Evolutionary conservation across 371 early-diverging fungal species (phyloP).

Genomic region (Syncephalastrum contaminatum): DNA sequence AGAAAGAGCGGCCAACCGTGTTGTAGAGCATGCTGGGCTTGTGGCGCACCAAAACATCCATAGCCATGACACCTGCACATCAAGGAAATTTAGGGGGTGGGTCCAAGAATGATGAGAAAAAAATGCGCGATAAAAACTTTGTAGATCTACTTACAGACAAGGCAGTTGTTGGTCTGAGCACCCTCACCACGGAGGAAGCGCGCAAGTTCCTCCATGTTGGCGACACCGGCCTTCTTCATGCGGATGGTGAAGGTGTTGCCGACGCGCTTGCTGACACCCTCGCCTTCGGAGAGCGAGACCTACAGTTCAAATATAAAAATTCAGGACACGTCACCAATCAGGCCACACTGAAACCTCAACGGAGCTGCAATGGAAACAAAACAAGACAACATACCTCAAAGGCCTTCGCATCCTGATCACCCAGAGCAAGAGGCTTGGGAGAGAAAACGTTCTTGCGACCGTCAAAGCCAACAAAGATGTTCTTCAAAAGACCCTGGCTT

Average conservation of each 20-base stretch:
- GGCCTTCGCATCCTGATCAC: conserved; percentile 28
- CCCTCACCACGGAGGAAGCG: conserved; percentile 48
- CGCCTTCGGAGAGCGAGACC: conserved; percentile 42
- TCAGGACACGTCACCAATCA: background rate
- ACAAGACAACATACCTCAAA: conserved; percentile 38
- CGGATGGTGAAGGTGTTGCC: conserved; percentile 44
- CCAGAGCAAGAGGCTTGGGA: conserved; percentile 32
- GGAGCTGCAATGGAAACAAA: background rate
- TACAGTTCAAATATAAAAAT: conserved; percentile 12
- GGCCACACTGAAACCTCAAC: no score
- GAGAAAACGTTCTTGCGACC: conserved; percentile 52
- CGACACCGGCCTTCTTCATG: conserved; percentile 57
- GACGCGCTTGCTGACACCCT: conserved; percentile 19
- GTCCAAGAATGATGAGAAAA: background rate
- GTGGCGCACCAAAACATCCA: conserved; percentile 82
- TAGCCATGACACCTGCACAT: conserved; percentile 65
- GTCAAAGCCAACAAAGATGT: conserved; percentile 47
- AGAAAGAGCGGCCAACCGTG: conserved; percentile 86
- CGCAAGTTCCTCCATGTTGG: conserved; percentile 55
- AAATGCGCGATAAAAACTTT: no score
- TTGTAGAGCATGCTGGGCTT: conserved; percentile 66
- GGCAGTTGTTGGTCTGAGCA: conserved; percentile 34
- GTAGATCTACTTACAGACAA: conserved; percentile 39
- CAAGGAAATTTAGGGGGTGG: background rate
- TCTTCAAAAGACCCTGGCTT: conserved; percentile 27